phyloP scores from a whole-genome alignment of 352 stramenopile genomes.

The Phytophthora fragariae region DNA sequence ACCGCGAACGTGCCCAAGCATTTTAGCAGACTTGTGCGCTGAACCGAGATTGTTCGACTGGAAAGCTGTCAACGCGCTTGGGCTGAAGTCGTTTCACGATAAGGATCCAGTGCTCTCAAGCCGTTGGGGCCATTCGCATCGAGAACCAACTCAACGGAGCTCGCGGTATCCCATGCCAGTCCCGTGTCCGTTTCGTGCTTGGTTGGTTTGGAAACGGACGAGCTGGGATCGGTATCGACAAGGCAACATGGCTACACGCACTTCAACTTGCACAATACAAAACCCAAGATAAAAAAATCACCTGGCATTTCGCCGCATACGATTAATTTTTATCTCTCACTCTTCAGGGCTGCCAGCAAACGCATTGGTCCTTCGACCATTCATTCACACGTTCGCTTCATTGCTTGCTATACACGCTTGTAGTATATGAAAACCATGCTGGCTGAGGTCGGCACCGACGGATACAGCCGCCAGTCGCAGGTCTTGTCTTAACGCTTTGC shows the following conservation, averaged over 20 bases:
- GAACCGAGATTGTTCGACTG: conserved; percentile 13
- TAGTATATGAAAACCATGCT: conserved; percentile 31
- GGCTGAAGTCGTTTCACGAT: background rate
- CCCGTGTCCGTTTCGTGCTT: background rate
- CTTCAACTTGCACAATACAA: conserved; percentile 3
- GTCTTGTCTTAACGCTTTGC: conserved; percentile 10
- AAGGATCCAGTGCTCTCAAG: background rate
- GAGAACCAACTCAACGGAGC: background rate
- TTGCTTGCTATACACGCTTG: conserved; percentile 34
- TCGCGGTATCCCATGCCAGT: background rate
- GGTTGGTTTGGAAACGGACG: background rate
- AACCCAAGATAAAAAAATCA: background rate
- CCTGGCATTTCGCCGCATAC: conserved; percentile 7
- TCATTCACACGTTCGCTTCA: background rate
- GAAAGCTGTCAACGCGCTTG: background rate
- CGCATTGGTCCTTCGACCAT: background rate
- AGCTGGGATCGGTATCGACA: background rate
- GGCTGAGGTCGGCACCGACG: background rate
- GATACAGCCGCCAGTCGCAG: background rate
- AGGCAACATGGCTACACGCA: background rate
- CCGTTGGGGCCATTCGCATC: background rate
- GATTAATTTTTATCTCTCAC: conserved; percentile 6
- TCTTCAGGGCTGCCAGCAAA: background rate
- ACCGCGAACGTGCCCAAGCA: conserved; percentile 22
- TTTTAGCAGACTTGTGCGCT: conserved; percentile 4